Evolutionary conservation across 2,329 filamentous ascomycete species (phyloP).

Genomic region (Alternaria metachromatica): DNA sequence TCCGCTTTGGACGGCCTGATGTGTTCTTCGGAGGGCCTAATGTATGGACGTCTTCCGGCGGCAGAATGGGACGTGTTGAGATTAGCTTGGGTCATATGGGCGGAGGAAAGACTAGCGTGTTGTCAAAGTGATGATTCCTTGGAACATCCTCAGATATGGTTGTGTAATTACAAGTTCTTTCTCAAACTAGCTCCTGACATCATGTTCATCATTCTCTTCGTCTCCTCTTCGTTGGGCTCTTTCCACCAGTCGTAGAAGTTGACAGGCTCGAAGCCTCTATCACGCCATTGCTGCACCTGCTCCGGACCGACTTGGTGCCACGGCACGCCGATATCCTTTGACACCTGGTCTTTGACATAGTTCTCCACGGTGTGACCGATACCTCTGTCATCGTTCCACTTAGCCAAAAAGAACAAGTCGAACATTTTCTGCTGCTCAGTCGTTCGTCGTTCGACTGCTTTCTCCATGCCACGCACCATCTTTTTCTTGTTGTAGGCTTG

Average conservation of each 20-base stretch:
- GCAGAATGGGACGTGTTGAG: neutral
- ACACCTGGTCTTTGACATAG: constrained; percentile 14
- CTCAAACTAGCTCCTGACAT: neutral
- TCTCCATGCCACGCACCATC: neutral
- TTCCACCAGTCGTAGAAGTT: constrained; percentile 11
- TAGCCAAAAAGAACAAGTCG: neutral
- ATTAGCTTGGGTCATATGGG: neutral
- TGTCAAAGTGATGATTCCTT: neutral
- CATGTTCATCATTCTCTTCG: constrained; percentile 5
- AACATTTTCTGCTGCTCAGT: neutral
- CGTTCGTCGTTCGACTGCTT: neutral
- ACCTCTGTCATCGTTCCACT: neutral
- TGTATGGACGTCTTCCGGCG: neutral
- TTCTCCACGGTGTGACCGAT: neutral
- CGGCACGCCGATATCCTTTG: constrained; percentile 17
- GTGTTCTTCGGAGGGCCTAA: neutral
- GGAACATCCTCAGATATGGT: neutral
- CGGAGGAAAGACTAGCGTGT: neutral
- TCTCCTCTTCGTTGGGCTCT: constrained; percentile 8
- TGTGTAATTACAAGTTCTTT: constrained; percentile 4
- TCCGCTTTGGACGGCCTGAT: neutral
- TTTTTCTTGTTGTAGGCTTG: neutral
- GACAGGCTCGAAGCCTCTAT: constrained; percentile 15
- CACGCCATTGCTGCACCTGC: constrained; percentile 17
- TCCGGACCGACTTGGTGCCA: constrained; percentile 17